Conservation (phyloP, 805 yeast genomes). For the Kazachstania kunashirensis region DNA sequence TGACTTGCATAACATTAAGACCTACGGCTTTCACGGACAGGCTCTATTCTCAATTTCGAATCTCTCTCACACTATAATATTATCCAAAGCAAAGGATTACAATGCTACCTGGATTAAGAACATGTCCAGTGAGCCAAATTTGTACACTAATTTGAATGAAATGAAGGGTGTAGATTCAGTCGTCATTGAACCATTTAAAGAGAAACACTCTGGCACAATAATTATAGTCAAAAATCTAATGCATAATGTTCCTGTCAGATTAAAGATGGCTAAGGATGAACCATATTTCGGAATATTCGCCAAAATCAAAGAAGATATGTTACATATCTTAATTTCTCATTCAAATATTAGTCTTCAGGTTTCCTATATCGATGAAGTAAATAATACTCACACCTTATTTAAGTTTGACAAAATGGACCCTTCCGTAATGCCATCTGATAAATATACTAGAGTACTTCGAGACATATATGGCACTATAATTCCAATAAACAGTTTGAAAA, state of each 20-base stretch:
- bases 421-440: no score
- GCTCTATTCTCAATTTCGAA: conserved; percentile 50
- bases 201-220: conserved; percentile 14
- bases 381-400: neutral
- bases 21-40: conserved; percentile 69
- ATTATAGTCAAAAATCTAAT: conserved; percentile 15
- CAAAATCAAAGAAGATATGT: conserved; percentile 12
- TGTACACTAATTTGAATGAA: conserved; percentile 2
- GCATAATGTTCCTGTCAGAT: conserved; percentile 23
- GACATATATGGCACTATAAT: conserved; percentile 14
- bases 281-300: conserved; percentile 8
- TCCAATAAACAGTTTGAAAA: conserved; percentile 14
- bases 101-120: conserved; percentile 24
- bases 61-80: conserved; percentile 37
- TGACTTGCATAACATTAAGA: conserved; percentile 32
- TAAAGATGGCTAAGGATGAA: conserved; percentile 8
- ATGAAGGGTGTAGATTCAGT: no score
- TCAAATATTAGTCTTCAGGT: conserved; percentile 10
- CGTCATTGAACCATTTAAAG: neutral
- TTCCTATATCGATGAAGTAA: neutral
- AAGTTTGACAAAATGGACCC: neutral
- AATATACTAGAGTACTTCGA: conserved; percentile 1
- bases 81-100: conserved; percentile 34
- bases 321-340: conserved; percentile 15
- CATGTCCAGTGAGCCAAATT: conserved; percentile 8